These are phyloP conservation scores for Sclerotiophoma versabilis DNA, from an alignment of 2,329 filamentous ascomycete species.

Conservation along the genomic window DNA sequence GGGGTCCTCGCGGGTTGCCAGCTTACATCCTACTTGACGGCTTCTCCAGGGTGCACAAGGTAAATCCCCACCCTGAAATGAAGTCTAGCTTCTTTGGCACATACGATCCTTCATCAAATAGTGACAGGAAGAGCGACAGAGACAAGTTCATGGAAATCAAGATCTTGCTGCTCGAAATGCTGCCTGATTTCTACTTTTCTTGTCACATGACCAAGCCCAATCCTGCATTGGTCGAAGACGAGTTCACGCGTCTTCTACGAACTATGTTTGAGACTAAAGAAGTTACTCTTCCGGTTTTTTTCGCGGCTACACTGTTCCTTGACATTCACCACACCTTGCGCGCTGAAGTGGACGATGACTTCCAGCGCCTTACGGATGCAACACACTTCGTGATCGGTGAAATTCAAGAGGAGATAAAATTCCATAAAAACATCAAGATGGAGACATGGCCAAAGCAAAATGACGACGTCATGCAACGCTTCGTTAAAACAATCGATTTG, in stretches of 20 bases:
- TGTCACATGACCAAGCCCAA: slow-evolving; percentile 15
- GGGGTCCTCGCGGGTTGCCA: no score
- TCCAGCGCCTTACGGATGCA: slow-evolving; percentile 9
- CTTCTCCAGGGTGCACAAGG: slow-evolving; percentile 31
- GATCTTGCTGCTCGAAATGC: slow-evolving; percentile 38
- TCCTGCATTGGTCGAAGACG: slow-evolving; percentile 35
- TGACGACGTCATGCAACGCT: slow-evolving; percentile 15
- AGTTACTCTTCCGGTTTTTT: slow-evolving; percentile 30
- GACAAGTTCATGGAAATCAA: slow-evolving; percentile 48
- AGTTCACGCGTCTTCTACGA: slow-evolving; percentile 38
- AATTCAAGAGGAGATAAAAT: slow-evolving; percentile 20
- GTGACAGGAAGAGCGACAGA: slow-evolving; percentile 33
- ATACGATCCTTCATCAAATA: slow-evolving; percentile 40
- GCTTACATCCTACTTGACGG: slow-evolving; percentile 21
- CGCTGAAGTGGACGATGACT: slow-evolving; percentile 16
- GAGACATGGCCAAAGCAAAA: slow-evolving; percentile 27
- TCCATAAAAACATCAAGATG: slow-evolving; percentile 23
- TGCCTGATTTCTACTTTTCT: slow-evolving; percentile 41
- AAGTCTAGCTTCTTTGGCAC: slow-evolving; percentile 38
- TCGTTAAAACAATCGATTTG: slow-evolving; percentile 13
- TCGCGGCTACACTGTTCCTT: slow-evolving; percentile 27
- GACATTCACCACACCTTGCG: slow-evolving; percentile 47
- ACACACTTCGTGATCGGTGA: slow-evolving; percentile 2
- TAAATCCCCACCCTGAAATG: slow-evolving; percentile 30
- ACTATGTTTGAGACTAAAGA: slow-evolving; percentile 36